Conservation (phyloP, 805 yeast genomes). For the Cyberlindnera petersonii region DNA sequence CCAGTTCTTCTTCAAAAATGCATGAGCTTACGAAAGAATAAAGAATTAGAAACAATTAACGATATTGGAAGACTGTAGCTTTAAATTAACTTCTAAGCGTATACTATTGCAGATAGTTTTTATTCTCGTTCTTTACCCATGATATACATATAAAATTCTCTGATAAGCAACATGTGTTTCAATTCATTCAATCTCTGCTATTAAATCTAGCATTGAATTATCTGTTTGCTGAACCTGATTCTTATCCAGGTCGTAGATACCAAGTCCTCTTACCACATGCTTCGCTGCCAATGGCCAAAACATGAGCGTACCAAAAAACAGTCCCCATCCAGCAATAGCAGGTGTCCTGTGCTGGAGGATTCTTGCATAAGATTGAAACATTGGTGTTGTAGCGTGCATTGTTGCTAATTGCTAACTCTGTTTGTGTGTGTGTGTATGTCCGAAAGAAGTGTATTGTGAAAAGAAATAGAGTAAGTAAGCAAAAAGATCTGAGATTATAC, state of each 20-base stretch:
- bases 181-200: not conserved
- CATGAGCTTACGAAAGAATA: too few species aligned
- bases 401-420: not conserved
- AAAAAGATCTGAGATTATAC: too few species aligned
- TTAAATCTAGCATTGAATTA: not conserved
- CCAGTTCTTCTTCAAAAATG: conserved; percentile 55
- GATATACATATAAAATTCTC: too few species aligned
- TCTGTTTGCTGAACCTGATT: conserved; percentile 2
- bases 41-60: too few species aligned
- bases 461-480: too few species aligned
- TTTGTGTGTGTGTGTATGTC: not conserved
- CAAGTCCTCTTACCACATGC: conserved; percentile 1
- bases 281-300: conserved; percentile 7
- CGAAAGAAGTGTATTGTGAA: not conserved
- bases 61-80: too few species aligned
- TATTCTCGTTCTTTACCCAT: too few species aligned
- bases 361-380: conserved; percentile 3
- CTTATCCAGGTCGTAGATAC: conserved; percentile 2
- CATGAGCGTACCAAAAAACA: not conserved
- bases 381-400: conserved; percentile 1
- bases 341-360: conserved; percentile 5
- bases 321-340: conserved; percentile 6
- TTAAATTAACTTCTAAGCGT: too few species aligned
- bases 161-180: too few species aligned
- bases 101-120: too few species aligned